Evolutionary conservation across 2,329 filamentous ascomycete species (phyloP).

Genomic region (Domatiomyces globalis): DNA sequence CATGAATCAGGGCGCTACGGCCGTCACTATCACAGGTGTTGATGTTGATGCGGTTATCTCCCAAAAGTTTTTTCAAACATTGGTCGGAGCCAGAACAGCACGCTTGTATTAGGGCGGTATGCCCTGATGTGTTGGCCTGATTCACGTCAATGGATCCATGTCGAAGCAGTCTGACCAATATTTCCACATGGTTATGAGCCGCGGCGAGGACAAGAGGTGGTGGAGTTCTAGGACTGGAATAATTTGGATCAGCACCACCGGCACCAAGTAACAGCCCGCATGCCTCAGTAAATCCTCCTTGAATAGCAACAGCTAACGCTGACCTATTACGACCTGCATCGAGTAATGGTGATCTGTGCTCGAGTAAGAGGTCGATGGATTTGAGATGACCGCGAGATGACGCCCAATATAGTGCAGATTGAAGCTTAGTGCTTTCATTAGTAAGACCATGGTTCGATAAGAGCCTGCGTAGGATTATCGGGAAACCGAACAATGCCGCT

Average conservation of each 20-base stretch:
- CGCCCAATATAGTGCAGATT: conserved; percentile 7
- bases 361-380: conserved; percentile 4
- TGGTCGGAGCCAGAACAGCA: conserved; percentile 4
- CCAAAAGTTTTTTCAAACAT: conserved; percentile 4
- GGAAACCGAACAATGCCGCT: conserved; percentile 6
- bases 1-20: conserved; percentile 6
- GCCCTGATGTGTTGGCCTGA: conserved; percentile 1
- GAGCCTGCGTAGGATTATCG: conserved; percentile 1
- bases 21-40: conserved; percentile 6
- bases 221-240: neutral
- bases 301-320: conserved; percentile 5
- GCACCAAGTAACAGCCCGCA: conserved; percentile 4
- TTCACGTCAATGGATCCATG: conserved; percentile 4
- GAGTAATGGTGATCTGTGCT: conserved; percentile 1
- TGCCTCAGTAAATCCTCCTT: conserved; percentile 3
- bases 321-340: neutral
- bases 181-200: conserved; percentile 4
- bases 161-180: conserved; percentile 2
- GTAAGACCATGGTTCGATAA: conserved; percentile 1
- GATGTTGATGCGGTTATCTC: conserved; percentile 6
- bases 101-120: conserved; percentile 3
- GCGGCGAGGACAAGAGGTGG: conserved; percentile 6
- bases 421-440: conserved; percentile 1
- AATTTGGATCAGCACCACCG: conserved; percentile 4
- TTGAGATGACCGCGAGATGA: conserved; percentile 3